Percentiles rank a stretch among this genome's conserved stretches.
These are phyloP conservation scores for Parachaetomium inaequale DNA, from an alignment of 495 filamentous ascomycete genomes.

Conservation along the genomic window DNA sequence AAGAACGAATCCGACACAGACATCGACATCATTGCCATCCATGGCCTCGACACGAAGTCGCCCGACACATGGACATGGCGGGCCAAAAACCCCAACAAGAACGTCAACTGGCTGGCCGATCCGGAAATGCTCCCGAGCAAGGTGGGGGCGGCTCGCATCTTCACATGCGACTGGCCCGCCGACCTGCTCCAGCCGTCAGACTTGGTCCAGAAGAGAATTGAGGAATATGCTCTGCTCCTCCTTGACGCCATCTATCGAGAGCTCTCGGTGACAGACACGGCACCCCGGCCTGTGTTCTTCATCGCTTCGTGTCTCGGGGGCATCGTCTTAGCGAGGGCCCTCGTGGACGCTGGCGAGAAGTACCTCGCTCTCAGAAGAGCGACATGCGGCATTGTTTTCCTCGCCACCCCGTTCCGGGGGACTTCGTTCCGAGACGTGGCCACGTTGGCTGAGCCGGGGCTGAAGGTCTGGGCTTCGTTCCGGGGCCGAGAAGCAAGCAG, in stretches of 20 bases:
- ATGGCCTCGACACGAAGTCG: slow-evolving; percentile 30
- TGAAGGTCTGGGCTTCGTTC: slow-evolving; percentile 17
- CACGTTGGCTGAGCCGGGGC: slow-evolving; percentile 14
- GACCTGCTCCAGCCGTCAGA: slow-evolving; percentile 25
- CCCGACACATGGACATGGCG: slow-evolving; percentile 30
- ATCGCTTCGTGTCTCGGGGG: slow-evolving; percentile 39
- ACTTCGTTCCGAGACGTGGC: slow-evolving; percentile 29
- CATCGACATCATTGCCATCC: slow-evolving; percentile 33
- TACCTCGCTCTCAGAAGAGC: slow-evolving; percentile 18
- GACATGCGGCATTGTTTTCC: slow-evolving; percentile 32
- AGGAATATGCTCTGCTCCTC: slow-evolving; percentile 25
- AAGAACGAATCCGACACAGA: slow-evolving; percentile 21
- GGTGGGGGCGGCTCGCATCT: slow-evolving; percentile 25
- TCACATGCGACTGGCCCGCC: slow-evolving; percentile 32
- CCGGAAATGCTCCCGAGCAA: slow-evolving; percentile 24
- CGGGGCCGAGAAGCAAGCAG: slow-evolving; percentile 14
- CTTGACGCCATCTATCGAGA: slow-evolving; percentile 21
- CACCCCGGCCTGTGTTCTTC: slow-evolving; percentile 34
- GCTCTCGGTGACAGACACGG: neutral
- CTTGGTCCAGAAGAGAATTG: slow-evolving; percentile 21
- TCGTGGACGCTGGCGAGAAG: slow-evolving; percentile 18
- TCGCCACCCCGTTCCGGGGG: slow-evolving; percentile 35
- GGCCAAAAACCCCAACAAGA: neutral
- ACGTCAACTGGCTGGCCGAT: slow-evolving; percentile 29
- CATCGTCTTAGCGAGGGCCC: slow-evolving; percentile 33